Evolutionary conservation across 129 eudicot species (phyloP).

Genomic region (Centaurea solstitialis): DNA sequence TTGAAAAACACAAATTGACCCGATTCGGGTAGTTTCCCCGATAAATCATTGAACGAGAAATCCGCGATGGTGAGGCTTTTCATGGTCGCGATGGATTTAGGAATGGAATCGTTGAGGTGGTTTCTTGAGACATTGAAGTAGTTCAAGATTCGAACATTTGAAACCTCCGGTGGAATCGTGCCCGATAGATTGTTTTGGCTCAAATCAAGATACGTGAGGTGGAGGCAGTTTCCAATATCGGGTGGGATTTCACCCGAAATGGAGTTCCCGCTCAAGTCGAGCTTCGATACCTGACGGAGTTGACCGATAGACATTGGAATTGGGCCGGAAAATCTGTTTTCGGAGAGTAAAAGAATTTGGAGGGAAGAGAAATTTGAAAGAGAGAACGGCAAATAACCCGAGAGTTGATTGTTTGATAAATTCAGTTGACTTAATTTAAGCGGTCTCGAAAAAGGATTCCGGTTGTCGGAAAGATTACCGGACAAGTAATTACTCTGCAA

Average conservation of each 20-base stretch:
- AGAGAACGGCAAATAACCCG: constrained; percentile 74
- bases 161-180: constrained; percentile 60
- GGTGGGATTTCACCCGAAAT: constrained; percentile 71
- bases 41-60: constrained; percentile 82
- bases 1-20: constrained; percentile 81
- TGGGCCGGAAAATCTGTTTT: constrained; percentile 68
- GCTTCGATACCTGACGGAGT: constrained; percentile 55
- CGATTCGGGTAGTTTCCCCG: constrained; percentile 74
- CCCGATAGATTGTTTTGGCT: constrained; percentile 82
- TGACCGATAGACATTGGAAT: constrained; percentile 76
- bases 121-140: constrained; percentile 83
- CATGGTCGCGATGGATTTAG: constrained; percentile 72
- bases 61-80: constrained; percentile 83
- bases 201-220: constrained; percentile 75
- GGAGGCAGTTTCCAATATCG: constrained; percentile 62
- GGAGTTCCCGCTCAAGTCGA: constrained; percentile 62
- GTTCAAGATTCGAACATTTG: constrained; percentile 62
- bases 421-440: constrained; percentile 58
- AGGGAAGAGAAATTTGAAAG: constrained; percentile 74
- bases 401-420: constrained; percentile 67
- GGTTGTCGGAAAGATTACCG: constrained; percentile 59
- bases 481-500: constrained; percentile 75
- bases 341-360: constrained; percentile 59
- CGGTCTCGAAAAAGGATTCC: constrained; percentile 39
- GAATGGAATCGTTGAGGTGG: constrained; percentile 63